Base-by-base conservation (phyloP, 495 filamentous ascomycete genomes). In the Extremus antarcticus region DNA sequence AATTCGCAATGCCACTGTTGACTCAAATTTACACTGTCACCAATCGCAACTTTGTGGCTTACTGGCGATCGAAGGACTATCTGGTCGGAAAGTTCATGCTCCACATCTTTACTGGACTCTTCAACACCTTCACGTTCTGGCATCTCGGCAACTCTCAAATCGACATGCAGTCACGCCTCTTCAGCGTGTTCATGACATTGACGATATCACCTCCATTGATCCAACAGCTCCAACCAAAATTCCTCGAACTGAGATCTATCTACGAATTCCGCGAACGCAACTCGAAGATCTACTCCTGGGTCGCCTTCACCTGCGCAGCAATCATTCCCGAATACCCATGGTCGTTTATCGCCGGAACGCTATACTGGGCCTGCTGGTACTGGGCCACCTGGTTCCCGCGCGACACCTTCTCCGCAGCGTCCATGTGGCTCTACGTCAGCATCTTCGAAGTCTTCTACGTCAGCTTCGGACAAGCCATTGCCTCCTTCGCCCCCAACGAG, bases 121-220 rank as follows among this genome's bases (percentile, higher is more conserved):
- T 94, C 71, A 89, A 90, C 65, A 88, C 88, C 13, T 90, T 96
- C 69, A 87, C 64, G 87, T 94, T 96, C 71, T 89, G 78, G 78
- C 75, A 80, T 19, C 78, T 86, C 7, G 71, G 77, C 24, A 85
- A 81, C 65, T 78, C 76, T 17, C 68, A 83, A 1, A 86, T 92
- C 67, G 89, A 87, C 39, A 77, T 94, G 17, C 87, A 90, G 63
- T 92, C 94, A 65, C 64, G 68, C 48, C 66, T 73, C 56, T 71
- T 73, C 66, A 66, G 71, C 10, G 72, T 79, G 54, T 80, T 79
- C 68, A 73, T 77, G 66, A 64, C 77, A 24, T 71, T 79, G 48
- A 74, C 74, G 38, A 70, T 76, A 9, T 71, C 71, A 40, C 71
- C 74, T 54, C 71, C 74, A 10, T 67, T 78, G 48, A 70, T 71